Evolutionary conservation across 306 rosid species (phyloP).

Genomic region (Citrullus amarus): DNA sequence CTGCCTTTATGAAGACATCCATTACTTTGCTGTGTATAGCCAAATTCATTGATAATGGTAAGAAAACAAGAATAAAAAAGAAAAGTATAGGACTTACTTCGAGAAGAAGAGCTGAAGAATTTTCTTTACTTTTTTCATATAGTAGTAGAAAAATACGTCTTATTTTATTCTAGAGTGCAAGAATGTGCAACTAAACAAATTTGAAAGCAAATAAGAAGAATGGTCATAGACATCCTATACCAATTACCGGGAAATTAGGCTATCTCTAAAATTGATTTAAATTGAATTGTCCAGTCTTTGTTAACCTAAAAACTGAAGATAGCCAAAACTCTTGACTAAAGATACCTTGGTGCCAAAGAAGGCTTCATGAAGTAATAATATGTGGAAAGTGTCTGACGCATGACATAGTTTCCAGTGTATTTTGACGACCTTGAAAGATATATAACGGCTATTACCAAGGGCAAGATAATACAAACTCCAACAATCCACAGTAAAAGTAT

Average conservation of each 20-base stretch:
- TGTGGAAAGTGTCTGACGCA: conserved; percentile 88
- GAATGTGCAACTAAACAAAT: neutral
- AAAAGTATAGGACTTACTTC: neutral
- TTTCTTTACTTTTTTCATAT: neutral
- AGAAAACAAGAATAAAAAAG: neutral
- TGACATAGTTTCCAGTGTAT: conserved; percentile 91
- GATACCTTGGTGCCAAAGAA: conserved; percentile 91
- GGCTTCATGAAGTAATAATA: conserved; percentile 90
- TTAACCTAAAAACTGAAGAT: neutral
- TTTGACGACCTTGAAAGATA: conserved; percentile 93
- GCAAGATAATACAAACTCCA: conserved; percentile 92
- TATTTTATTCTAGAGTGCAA: neutral
- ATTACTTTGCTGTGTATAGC: conserved; percentile 71
- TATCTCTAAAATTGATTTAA: neutral
- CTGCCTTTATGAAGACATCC: conserved; percentile 96
- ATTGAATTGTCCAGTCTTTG: neutral
- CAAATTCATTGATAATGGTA: neutral
- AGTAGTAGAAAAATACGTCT: neutral
- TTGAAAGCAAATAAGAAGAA: neutral
- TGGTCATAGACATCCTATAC: neutral
- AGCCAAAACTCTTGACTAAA: neutral
- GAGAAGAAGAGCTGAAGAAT: neutral
- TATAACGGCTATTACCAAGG: conserved; percentile 82
- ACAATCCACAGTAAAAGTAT: conserved; percentile 93
- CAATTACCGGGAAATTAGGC: neutral